phyloP scores from a whole-genome alignment of 768 basidiomycete genomes.

The Tylopilus sp. region DNA sequence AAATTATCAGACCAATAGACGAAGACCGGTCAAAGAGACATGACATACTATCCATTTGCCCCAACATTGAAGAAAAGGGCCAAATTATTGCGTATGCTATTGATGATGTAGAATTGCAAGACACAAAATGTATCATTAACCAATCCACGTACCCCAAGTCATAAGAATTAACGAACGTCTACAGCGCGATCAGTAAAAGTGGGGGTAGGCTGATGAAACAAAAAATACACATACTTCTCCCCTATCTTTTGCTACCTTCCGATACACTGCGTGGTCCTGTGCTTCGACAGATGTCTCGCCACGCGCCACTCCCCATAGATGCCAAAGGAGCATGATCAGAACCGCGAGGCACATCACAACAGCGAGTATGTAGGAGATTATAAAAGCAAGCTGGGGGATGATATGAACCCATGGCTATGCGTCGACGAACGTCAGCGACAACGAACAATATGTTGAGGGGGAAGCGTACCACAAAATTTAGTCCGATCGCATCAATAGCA shows the following conservation, averaged over 20 bases:
- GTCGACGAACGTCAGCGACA: background rate
- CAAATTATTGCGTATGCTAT: slow-evolving; percentile 59
- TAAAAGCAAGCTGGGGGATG: slow-evolving; percentile 66
- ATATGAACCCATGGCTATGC: slow-evolving; percentile 50
- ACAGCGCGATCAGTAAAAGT: background rate
- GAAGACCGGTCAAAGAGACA: background rate
- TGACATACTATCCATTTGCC: slow-evolving; percentile 74
- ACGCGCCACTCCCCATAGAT: slow-evolving; percentile 62
- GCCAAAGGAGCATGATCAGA: slow-evolving; percentile 67
- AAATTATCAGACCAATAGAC: background rate
- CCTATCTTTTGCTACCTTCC: slow-evolving; percentile 59
- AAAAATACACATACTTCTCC: slow-evolving; percentile 55
- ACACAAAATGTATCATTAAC: background rate
- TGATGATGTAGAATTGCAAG: background rate
- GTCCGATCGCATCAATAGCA: slow-evolving; percentile 56
- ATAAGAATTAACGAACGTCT: slow-evolving; percentile 89
- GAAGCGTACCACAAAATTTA: slow-evolving; percentile 41
- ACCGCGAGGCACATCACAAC: slow-evolving; percentile 75
- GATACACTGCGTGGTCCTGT: slow-evolving; percentile 82
- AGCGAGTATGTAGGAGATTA: slow-evolving; percentile 73
- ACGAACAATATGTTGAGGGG: background rate
- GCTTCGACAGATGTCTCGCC: slow-evolving; percentile 91
- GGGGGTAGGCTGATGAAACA: background rate
- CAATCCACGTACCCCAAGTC: slow-evolving; percentile 65
- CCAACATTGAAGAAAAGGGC: slow-evolving; percentile 87